Percentiles rank a stretch among this genome's conserved stretches.
phyloP scores from a whole-genome alignment of 768 basidiomycete species.

The Rubroboletus satanas region DNA sequence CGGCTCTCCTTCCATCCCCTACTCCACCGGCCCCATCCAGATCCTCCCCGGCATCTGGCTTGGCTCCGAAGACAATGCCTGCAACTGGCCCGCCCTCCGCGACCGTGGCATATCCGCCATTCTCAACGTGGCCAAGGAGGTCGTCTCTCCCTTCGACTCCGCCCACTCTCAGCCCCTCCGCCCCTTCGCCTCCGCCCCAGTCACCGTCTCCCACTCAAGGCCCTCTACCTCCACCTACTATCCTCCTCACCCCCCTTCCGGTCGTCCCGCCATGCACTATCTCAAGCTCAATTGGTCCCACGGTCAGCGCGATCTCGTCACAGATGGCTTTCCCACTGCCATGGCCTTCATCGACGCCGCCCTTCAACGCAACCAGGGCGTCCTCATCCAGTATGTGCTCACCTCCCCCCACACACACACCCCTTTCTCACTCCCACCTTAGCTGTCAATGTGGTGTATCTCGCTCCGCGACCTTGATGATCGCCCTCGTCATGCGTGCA shows the following conservation, averaged over 20 bases:
- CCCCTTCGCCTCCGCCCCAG: constrained; percentile 64
- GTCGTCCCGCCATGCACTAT: constrained; percentile 79
- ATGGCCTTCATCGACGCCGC: constrained; percentile 82
- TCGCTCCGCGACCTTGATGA: constrained; percentile 83
- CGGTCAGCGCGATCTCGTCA: constrained; percentile 85
- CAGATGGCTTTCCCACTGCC: constrained; percentile 71
- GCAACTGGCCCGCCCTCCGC: constrained; percentile 69
- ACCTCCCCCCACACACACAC: constrained; percentile 6
- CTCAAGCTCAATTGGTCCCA: constrained; percentile 92
- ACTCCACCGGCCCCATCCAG: constrained; percentile 77
- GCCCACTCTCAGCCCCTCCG: constrained; percentile 47
- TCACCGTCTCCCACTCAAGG: constrained; percentile 41
- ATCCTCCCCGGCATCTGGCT: constrained; percentile 85
- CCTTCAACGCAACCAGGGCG: constrained; percentile 68
- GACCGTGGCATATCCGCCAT: constrained; percentile 74
- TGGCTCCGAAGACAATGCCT: constrained; percentile 88
- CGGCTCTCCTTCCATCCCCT: constrained; percentile 58
- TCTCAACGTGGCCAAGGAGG: constrained; percentile 93
- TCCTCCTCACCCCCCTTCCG: constrained; percentile 61
- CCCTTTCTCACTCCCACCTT: constrained; percentile 15
- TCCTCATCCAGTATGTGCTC: constrained; percentile 76
- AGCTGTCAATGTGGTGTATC: constrained; percentile 95
- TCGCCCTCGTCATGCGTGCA: constrained; percentile 93
- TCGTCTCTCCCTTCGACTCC: constrained; percentile 65
- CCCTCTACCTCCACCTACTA: constrained; percentile 52